These are phyloP conservation scores for Pythium brachiatum DNA, from an alignment of 352 stramenopile species.

Conservation along the genomic window DNA sequence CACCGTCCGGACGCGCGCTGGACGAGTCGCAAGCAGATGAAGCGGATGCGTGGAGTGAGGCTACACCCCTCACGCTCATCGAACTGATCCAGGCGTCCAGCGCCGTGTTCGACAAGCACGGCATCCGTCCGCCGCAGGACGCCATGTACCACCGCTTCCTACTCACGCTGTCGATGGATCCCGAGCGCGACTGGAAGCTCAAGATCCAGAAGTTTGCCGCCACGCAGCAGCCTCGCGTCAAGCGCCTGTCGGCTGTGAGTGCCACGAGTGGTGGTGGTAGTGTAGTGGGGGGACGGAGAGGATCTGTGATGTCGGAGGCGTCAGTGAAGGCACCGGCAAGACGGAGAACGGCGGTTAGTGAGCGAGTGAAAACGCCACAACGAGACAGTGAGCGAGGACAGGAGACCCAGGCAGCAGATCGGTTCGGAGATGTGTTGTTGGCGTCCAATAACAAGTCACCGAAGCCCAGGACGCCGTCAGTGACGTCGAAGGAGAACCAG, in stretches of 20 bases:
- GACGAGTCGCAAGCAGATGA: neutral
- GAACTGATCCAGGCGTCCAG: slow-evolving; percentile 63
- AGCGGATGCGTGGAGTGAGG: neutral
- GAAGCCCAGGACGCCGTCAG: neutral
- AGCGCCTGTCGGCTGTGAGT: neutral
- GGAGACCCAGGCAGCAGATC: slow-evolving; percentile 22
- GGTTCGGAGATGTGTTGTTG: slow-evolving; percentile 48
- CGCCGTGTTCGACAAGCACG: slow-evolving; percentile 47
- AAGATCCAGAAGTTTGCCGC: slow-evolving; percentile 44
- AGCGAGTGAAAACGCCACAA: neutral
- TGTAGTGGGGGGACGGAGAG: neutral
- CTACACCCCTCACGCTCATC: slow-evolving; percentile 44
- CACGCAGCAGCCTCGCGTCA: slow-evolving; percentile 11
- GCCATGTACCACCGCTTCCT: slow-evolving; percentile 56
- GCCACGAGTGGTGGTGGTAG: neutral
- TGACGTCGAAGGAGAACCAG: slow-evolving; percentile 13
- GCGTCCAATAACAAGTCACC: neutral
- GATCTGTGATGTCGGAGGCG: neutral
- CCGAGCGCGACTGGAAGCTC: slow-evolving; percentile 50
- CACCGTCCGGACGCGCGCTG: neutral
- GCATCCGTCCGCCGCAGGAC: slow-evolving; percentile 40
- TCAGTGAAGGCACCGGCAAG: neutral
- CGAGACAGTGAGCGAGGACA: neutral
- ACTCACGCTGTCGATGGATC: slow-evolving; percentile 51
- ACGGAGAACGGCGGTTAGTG: neutral